These are phyloP conservation scores for Monilinia fructigena DNA, from an alignment of 2,329 filamentous ascomycete species.

Conservation along the genomic window DNA sequence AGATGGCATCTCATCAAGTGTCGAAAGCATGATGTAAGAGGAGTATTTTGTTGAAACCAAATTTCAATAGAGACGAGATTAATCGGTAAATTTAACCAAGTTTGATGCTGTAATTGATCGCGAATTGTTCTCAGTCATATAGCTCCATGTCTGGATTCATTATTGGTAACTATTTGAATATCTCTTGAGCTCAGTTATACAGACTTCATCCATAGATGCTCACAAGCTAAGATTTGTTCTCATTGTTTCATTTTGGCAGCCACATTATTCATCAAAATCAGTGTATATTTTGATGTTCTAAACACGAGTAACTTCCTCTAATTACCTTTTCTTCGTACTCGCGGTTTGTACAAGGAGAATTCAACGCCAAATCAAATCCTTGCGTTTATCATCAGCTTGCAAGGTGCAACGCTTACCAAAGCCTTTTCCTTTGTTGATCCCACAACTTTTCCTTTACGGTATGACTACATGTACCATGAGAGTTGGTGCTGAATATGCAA, in stretches of 20 bases:
- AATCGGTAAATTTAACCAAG: too few relatives aligned
- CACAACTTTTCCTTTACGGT: not conserved
- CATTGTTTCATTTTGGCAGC: slow-evolving; percentile 3
- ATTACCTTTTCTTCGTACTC: not conserved
- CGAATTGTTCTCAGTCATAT: not conserved
- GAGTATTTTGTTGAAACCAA: not conserved
- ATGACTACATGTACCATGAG: not conserved
- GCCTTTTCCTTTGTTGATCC: not conserved
- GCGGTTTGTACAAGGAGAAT: too few relatives aligned
- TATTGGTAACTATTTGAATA: not conserved
- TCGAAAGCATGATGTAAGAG: not conserved
- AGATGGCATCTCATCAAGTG: slow-evolving; percentile 2
- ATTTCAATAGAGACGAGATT: not conserved
- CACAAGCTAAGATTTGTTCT: not conserved
- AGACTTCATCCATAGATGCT: not conserved
- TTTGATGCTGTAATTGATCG: not conserved
- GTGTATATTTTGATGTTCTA: not conserved
- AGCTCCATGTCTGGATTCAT: not conserved
- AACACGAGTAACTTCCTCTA: not conserved
- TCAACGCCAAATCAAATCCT: not conserved
- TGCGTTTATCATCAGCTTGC: not conserved
- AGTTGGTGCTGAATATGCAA: not conserved
- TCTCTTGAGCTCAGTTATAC: not conserved
- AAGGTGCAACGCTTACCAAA: too few relatives aligned
- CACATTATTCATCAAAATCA: not conserved